A percentile compares a stretch with the other conserved stretches of the same genome.
Evolutionary conservation across 108 stramenopile genomes (phyloP).

Genomic region (Pseudonitzschia delicatissima): DNA sequence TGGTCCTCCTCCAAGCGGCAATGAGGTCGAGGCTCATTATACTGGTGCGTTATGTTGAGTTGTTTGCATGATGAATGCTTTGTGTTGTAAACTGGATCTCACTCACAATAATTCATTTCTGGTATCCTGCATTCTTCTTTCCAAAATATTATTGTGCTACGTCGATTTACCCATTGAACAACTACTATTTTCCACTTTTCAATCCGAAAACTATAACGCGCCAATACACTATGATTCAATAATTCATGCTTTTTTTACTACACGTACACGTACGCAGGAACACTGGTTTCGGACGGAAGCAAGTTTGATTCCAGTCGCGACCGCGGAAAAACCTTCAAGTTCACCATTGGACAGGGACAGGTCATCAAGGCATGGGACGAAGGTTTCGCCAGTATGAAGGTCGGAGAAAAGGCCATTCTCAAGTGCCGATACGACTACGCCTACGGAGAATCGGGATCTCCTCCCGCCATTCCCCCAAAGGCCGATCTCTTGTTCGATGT

Average conservation of each 20-base stretch:
- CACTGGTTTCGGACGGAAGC: slow-evolving; percentile 77
- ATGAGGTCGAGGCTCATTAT: slow-evolving; percentile 88
- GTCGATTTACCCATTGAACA: not conserved
- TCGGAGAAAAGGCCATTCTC: slow-evolving; percentile 85
- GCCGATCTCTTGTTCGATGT: slow-evolving; percentile 93
- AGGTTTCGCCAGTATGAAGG: slow-evolving; percentile 86
- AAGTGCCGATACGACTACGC: slow-evolving; percentile 83
- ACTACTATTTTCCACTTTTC: not conserved
- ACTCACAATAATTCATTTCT: not conserved
- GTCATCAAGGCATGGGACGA: slow-evolving; percentile 98
- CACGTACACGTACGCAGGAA: slow-evolving; percentile 34
- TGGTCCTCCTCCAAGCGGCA: slow-evolving; percentile 74
- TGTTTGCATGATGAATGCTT: not conserved
- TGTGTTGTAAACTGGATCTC: not conserved
- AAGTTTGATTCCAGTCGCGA: slow-evolving; percentile 85
- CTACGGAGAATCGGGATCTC: slow-evolving; percentile 84
- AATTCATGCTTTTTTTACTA: not conserved
- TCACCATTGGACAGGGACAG: slow-evolving; percentile 88
- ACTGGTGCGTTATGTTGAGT: slow-evolving; percentile 56
- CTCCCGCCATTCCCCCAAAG: slow-evolving; percentile 88
- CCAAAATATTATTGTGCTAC: not conserved
- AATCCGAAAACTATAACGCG: not conserved
- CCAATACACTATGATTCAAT: not conserved
- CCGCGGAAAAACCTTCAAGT: slow-evolving; percentile 92
- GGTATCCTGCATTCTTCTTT: not conserved